Evolutionary conservation across 352 stramenopile species (phyloP), one percentile per base, ranked within the genome.

Genomic region (Pythium coloratum): DNA sequence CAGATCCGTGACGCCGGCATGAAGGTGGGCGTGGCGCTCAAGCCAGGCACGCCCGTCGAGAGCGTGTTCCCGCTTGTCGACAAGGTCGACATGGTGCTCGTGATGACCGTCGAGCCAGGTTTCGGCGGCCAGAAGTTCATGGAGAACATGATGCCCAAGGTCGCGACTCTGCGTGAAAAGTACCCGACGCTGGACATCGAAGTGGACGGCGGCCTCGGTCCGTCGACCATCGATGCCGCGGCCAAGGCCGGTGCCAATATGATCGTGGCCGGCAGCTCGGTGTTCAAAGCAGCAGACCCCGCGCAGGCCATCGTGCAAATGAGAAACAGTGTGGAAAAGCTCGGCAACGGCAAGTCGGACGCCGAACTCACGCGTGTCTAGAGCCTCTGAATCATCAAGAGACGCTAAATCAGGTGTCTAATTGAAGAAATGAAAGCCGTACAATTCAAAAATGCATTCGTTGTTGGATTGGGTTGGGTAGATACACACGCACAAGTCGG

Each of bases 81-180:
- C 44, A 73, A 95, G 33, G 81, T 98, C 32, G 97, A 99, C 71
- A 92, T 99, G 82, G 94, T 98, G 65, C 81, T 99, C 33, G 82
- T 99, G 32, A 99, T 99, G 97, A 99, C 96, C 5, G 97, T 99
- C 30, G 95, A 99, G 80, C 97, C 97, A 26, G 97, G 97, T 56
- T 99, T 99, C 68, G 93, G 94, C 34, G 97, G 97, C 32, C 97
- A 99, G 81, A 91, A 76, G 36, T 99, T 99, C 73, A 99, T 99
- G 94, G 70, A 64, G 32, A 81, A 95, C 70, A 98, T 98, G 91
- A 98, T 99, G 91, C 73, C 78, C 36, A 99, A 99, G 77, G 88
- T 99, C 16, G 77, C 86, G 55, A 79, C 77, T 24, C 72, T 99
- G 36, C 84, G 97, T 49, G 79, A 86, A 40, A 87, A 90, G 63